Base-by-base conservation (phyloP, 2,329 filamentous ascomycete species). In the Aspergillus oerlinghausenensis region DNA sequence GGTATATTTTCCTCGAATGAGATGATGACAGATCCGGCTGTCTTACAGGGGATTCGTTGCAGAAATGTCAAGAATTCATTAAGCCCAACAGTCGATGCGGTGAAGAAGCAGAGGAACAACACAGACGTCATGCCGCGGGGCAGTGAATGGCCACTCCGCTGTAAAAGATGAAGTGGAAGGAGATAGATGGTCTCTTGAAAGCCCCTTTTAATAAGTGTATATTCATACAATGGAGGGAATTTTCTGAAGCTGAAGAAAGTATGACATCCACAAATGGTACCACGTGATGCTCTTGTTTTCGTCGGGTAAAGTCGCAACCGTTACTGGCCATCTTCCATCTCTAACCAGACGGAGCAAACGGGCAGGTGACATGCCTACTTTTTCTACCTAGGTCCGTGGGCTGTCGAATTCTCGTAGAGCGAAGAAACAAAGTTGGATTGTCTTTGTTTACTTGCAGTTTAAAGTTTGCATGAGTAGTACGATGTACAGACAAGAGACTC, bases 121-220 rank as follows among this genome's bases (percentile, higher is more conserved):
- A 55, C 58, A 61, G 60, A 61, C 60, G 63, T 64, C 61, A 66
- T 64, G 54, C 64, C 60, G 61, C 59, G 62, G 64, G 62, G 62
- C 59, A 64, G 29, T 54, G 26, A 26, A 54, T 42, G 54, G 25
- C 51, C 26, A 25, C 58, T 48, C 52, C 50, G 21, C 48, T 50
- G 45, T 35, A 19, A 7, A 38, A 52, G 50, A 23, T 19, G 28
- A 17, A 38, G 32, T 14, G 17, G 35, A 19, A 40, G 23, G 21
- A 45, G 47, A 11, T 19, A 47, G 43, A 47, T 38, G n/a, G n/a
- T 21, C 28, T 19, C 25, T 21, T 11, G 49, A 51, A 35, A 50
- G 23, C 9, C 23, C 21, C 23, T 7, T 14, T 14, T 14, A 10
- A 25, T 17, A 11, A 47, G 21, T 19, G 11, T 45, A 19, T 25